These are phyloP conservation scores for Dioscorea dumetorum DNA, from an alignment of 106 monocot species.

Conservation along the genomic window DNA sequence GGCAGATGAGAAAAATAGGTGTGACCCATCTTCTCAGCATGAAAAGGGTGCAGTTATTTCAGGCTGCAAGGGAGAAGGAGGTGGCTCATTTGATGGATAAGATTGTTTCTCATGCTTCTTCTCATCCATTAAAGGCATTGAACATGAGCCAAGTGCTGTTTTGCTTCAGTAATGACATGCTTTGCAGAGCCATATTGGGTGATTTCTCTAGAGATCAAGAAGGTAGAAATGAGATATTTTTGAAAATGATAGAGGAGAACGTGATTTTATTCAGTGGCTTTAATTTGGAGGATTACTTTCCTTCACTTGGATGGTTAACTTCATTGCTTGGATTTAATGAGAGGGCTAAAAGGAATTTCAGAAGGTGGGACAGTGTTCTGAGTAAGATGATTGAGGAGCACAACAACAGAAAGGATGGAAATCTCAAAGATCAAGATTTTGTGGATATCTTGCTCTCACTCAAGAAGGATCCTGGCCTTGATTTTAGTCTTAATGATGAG, in stretches of 20 bases:
- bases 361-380: constrained; percentile 3
- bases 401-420: not conserved
- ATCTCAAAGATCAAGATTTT: not conserved
- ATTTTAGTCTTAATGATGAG: not conserved
- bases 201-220: not conserved
- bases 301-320: constrained; percentile 2
- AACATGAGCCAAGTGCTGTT: constrained; percentile 1
- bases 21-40: too few relatives aligned
- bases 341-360: not conserved
- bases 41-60: too few relatives aligned
- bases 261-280: not conserved
- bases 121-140: not conserved
- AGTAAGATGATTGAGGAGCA: constrained; percentile 10
- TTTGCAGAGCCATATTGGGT: constrained; percentile 6
- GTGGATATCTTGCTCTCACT: constrained; percentile 21
- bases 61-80: too few relatives aligned
- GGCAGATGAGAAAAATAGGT: too few relatives aligned
- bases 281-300: constrained; percentile 9
- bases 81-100: too few relatives aligned
- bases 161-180: not conserved
- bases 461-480: constrained; percentile 2
- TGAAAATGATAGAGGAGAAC: not conserved
- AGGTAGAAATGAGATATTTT: not conserved
- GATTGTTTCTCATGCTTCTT: too few relatives aligned
- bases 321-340: not conserved